Evolutionary conservation across 352 stramenopile genomes (phyloP).

Genomic region (Globisporangium yorkense): DNA sequence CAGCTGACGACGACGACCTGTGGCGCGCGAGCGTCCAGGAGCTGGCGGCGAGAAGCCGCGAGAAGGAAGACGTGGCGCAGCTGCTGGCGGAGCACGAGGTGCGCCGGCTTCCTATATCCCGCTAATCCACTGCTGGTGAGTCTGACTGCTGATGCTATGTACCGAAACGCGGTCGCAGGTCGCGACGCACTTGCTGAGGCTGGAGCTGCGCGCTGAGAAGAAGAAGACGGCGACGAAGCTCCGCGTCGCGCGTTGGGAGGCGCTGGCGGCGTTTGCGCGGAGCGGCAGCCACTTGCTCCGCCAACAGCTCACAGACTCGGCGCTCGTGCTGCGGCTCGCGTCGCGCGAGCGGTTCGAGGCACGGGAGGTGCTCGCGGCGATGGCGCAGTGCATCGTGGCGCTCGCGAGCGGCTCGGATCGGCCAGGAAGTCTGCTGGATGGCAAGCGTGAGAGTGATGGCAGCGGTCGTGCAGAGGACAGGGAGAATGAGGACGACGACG

Average conservation of each 20-base stretch:
- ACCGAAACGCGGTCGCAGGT: neutral
- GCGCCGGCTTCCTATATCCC: no score
- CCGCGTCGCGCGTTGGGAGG: slow-evolving; percentile 10
- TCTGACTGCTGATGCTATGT: neutral
- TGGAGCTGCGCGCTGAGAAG: slow-evolving; percentile 7
- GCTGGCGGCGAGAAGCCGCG: slow-evolving; percentile 5
- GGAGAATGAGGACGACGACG: neutral
- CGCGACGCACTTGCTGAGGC: neutral
- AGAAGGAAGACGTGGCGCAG: neutral
- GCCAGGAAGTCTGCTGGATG: neutral
- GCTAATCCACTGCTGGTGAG: neutral
- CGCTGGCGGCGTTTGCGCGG: slow-evolving; percentile 11
- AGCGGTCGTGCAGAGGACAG: neutral
- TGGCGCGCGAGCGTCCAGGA: slow-evolving; percentile 10
- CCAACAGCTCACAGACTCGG: neutral
- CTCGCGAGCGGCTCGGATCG: slow-evolving; percentile 6
- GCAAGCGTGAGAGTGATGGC: neutral
- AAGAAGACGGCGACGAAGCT: slow-evolving; percentile 17
- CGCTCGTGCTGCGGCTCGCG: neutral
- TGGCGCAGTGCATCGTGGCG: slow-evolving; percentile 30
- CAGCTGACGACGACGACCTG: slow-evolving; percentile 1
- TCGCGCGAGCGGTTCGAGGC: slow-evolving; percentile 24
- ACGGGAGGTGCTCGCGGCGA: slow-evolving; percentile 27
- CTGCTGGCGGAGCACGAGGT: slow-evolving; percentile 6
- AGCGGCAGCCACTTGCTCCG: neutral